A percentile compares a stretch with the other conserved stretches of the same genome.
phyloP scores from a whole-genome alignment of 495 filamentous ascomycete species.

The Bombardia bombarda region DNA sequence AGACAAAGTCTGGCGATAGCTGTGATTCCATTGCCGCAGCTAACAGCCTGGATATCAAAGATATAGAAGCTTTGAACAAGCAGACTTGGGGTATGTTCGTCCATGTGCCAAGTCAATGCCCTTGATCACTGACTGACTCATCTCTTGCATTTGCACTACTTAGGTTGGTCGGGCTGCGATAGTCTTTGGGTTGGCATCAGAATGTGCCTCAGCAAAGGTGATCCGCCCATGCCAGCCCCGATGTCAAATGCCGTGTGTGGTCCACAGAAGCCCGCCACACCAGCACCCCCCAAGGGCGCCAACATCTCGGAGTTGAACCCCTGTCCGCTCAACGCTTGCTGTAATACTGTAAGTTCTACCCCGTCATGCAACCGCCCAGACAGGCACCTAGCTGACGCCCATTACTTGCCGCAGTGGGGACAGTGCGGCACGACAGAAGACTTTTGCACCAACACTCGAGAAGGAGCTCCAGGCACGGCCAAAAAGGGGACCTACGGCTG shows the following conservation, averaged over 20 bases:
- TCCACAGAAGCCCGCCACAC: constrained; percentile 32
- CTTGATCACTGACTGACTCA: too few species aligned
- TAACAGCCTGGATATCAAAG: constrained; percentile 21
- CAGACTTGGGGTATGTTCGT: constrained; percentile 44
- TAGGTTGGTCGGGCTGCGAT: constrained; percentile 37
- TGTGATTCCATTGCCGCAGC: constrained; percentile 23
- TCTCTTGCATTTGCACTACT: too few species aligned
- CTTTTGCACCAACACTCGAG: constrained; percentile 33
- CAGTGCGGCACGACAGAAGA: constrained; percentile 38
- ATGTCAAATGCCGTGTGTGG: constrained; percentile 36
- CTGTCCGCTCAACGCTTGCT: constrained; percentile 29
- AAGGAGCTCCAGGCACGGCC: constrained; percentile 32
- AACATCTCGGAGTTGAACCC: constrained; percentile 22
- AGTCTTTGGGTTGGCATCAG: constrained; percentile 11
- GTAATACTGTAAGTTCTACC: too few species aligned
- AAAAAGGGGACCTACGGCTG: constrained; percentile 30
- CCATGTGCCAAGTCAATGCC: too few species aligned
- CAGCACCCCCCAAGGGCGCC: constrained; percentile 5
- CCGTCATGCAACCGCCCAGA: too few species aligned
- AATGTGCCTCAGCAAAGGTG: constrained; percentile 44
- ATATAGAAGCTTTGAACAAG: constrained; percentile 34
- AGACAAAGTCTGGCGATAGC: constrained; percentile 23
- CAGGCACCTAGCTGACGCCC: too few species aligned
- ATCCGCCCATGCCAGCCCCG: constrained; percentile 35
- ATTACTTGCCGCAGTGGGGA: too few species aligned